Base-by-base conservation (phyloP, 306 rosid genomes). In the Prunus mira region DNA sequence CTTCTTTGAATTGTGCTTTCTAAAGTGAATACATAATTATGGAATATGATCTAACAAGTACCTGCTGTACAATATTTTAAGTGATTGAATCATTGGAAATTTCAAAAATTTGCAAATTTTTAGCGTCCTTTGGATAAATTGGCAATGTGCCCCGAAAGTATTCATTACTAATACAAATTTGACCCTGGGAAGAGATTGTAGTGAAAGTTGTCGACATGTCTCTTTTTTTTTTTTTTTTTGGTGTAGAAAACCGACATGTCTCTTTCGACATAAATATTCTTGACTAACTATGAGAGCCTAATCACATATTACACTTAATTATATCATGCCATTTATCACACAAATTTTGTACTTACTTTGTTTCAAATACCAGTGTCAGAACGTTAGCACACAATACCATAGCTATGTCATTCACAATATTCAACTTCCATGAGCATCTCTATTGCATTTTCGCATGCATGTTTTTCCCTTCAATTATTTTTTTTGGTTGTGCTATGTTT, bases 311-410 rank as follows among this genome's bases (percentile, higher is more conserved):
- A 52, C 1, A 18, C 61, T 77, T n/a, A 50, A 49, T 24, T 50
- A 54, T 45, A 20, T 52, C 66, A 55, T 34, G 52, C 1, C 55
- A 72, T 72, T 72, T 28, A 71, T 43, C 51, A 6, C 75, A 54
- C 14, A 71, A 32, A 54, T 24, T 46, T 68, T 62, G 69, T 75
- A 73, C 63, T 50, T 9, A 74, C 17, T 69, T 74, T 74, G 43
- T 34, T 34, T 41, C 51, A 57, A 72, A 84, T 81, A 82, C 67
- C 90, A 95, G 97, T 97, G 87, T 73, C 89, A 91, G 88, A 86
- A 78, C 55, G 61, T 84, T 65, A 92, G 99, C 90, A 18, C 91
- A 0, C 83, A 90, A 34, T 34, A 34, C 81, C 87, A 92, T 72
- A 91, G 41, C 41, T 34, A 34, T 34, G 41, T 32, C 34, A 32